Evolutionary conservation across 1,284 basidiomycete species (phyloP).

Genomic region (Cutaneotrichosporon arboriforme): DNA sequence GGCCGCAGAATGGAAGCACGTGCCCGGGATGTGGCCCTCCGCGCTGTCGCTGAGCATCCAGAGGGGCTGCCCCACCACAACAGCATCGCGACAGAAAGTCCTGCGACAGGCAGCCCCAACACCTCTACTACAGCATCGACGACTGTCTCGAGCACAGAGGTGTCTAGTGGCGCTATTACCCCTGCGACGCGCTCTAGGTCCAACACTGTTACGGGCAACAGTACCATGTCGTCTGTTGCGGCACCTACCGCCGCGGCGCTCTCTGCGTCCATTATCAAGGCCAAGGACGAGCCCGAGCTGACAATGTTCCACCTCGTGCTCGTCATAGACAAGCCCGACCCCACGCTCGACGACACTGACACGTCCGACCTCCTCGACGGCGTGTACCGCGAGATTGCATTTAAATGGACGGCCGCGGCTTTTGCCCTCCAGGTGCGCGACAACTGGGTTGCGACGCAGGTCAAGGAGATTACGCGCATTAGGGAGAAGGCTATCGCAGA

Average conservation of each 20-base stretch:
- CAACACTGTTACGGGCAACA: too few relatives aligned
- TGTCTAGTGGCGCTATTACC: not conserved
- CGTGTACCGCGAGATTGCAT: slow-evolving; percentile 73
- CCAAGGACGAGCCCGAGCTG: slow-evolving; percentile 52
- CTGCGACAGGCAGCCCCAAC: not conserved
- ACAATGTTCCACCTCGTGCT: slow-evolving; percentile 82
- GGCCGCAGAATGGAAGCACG: slow-evolving; percentile 12
- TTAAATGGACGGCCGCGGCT: slow-evolving; percentile 79
- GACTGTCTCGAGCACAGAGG: not conserved
- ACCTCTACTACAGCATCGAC: too few relatives aligned
- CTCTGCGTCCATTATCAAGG: too few relatives aligned
- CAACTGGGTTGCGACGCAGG: slow-evolving; percentile 73
- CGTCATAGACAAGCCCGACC: slow-evolving; percentile 82
- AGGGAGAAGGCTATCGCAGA: slow-evolving; percentile 55
- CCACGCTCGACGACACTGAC: slow-evolving; percentile 56
- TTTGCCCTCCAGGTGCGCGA: slow-evolving; percentile 77
- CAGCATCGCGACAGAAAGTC: not conserved
- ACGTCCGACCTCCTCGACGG: slow-evolving; percentile 62
- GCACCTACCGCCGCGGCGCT: too few relatives aligned
- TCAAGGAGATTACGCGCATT: slow-evolving; percentile 60
- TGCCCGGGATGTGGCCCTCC: slow-evolving; percentile 1
- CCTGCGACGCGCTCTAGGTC: not conserved
- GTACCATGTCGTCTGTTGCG: too few relatives aligned
- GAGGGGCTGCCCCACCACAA: slow-evolving; percentile 1
- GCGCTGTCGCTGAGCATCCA: slow-evolving; percentile 13